These are phyloP conservation scores for Claviceps monticola DNA, from an alignment of 2,329 filamentous ascomycete species.

Conservation along the genomic window DNA sequence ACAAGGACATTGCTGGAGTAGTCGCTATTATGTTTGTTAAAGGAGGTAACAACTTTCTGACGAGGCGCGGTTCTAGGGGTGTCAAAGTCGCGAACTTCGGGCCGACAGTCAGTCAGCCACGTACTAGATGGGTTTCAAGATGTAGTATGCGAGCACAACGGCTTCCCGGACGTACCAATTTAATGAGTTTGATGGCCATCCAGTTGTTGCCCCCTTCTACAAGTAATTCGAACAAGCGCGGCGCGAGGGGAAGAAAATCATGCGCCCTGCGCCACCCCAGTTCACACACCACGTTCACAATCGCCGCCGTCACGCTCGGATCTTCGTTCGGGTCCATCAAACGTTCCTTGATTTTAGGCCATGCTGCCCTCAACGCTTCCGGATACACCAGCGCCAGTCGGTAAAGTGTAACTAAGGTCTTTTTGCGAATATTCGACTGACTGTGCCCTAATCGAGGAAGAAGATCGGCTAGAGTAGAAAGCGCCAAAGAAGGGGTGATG, in stretches of 20 bases:
- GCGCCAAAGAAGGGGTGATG: constrained; percentile 80
- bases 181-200: constrained; percentile 99
- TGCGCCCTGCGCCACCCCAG: constrained; percentile 85
- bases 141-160: background rate
- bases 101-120: constrained; percentile 10
- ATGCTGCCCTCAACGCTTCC: constrained; percentile 79
- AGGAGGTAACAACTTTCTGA: constrained; percentile 82
- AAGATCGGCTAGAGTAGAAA: constrained; percentile 77
- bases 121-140: background rate
- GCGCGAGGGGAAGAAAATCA: constrained; percentile 85
- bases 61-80: constrained; percentile 77
- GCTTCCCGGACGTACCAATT: constrained; percentile 46
- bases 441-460: constrained; percentile 79
- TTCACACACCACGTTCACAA: constrained; percentile 94
- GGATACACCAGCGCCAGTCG: constrained; percentile 91
- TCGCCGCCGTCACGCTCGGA: constrained; percentile 83
- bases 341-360: constrained; percentile 94
- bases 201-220: constrained; percentile 93
- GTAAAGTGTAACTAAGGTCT: constrained; percentile 90
- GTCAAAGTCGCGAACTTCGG: constrained; percentile 81
- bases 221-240: constrained; percentile 79
- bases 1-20: constrained; percentile 90
- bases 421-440: constrained; percentile 76
- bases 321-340: constrained; percentile 85
- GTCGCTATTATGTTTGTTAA: constrained; percentile 87